Percentiles rank a stretch among this genome's conserved stretches.
Conservation (phyloP, 768 basidiomycete genomes). For the Sporobolomyces phaffii region DNA sequence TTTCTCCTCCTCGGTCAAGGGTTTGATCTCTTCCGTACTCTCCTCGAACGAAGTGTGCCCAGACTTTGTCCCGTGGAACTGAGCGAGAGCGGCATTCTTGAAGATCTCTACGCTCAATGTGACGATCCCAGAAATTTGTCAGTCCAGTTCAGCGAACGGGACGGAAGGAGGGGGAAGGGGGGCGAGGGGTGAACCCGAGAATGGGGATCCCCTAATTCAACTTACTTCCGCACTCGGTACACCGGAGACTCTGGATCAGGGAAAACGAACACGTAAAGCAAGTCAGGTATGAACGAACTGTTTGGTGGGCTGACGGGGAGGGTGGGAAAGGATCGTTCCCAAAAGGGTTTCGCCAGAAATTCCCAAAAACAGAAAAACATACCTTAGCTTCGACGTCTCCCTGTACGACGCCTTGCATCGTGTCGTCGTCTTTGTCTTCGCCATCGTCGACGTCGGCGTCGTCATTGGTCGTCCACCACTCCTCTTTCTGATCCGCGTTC, state of each 20-base stretch:
- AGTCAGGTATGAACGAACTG: background rate
- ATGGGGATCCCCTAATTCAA: background rate
- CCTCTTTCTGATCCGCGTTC: constrained; percentile 20
- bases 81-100: constrained; percentile 68
- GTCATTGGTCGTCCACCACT: constrained; percentile 38
- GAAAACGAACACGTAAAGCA: background rate
- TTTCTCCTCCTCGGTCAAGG: constrained; percentile 91
- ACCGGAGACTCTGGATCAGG: constrained; percentile 29
- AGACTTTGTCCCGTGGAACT: constrained; percentile 52
- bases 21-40: constrained; percentile 91
- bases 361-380: constrained; percentile 7
- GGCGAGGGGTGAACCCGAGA: too few species aligned
- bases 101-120: constrained; percentile 60
- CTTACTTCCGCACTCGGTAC: constrained; percentile 39
- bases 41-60: constrained; percentile 96
- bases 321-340: background rate
- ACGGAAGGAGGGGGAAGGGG: background rate
- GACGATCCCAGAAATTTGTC: background rate
- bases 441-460: constrained; percentile 40
- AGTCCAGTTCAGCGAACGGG: background rate
- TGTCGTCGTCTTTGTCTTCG: constrained; percentile 20
- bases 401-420: constrained; percentile 54
- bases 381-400: constrained; percentile 47
- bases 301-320: background rate
- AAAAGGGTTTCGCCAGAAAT: too few species aligned